A percentile compares a stretch with the other conserved stretches of the same genome.
Evolutionary conservation across 1,139 yeast species (phyloP).

Genomic region (Zygosaccharomyces pseudobailii): DNA sequence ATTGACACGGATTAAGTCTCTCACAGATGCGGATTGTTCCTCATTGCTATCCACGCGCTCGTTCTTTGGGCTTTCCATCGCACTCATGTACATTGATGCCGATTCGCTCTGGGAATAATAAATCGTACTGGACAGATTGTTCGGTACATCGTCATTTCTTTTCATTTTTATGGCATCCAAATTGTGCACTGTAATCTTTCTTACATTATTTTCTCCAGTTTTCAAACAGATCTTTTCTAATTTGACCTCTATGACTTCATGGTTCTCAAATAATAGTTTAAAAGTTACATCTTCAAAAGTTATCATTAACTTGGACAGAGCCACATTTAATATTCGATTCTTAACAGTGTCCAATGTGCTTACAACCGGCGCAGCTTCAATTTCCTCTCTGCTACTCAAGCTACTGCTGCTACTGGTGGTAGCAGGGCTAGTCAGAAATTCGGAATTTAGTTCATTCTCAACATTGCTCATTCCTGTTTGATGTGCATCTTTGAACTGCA

Average conservation of each 20-base stretch:
- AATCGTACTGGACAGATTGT: conserved; percentile 51
- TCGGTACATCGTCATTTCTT: not conserved
- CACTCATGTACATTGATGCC: conserved; percentile 78
- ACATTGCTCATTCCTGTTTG: conserved; percentile 4
- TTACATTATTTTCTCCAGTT: conserved; percentile 16
- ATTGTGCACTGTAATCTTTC: conserved; percentile 13
- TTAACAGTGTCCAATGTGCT: conserved; percentile 26
- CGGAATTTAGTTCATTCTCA: conserved; percentile 16
- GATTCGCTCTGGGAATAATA: conserved; percentile 67
- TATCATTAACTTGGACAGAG: conserved; percentile 30
- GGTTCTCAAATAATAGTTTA: conserved; percentile 20
- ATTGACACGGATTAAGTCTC: conserved; percentile 33
- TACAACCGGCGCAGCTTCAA: conserved; percentile 3
- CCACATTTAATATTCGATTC: conserved; percentile 31
- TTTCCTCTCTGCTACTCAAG: conserved; percentile 12
- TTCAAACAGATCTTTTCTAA: conserved; percentile 16
- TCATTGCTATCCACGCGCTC: conserved; percentile 15
- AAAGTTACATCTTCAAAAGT: conserved; percentile 20
- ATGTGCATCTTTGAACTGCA: conserved; percentile 23
- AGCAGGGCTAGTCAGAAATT: conserved; percentile 11
- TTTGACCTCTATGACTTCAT: conserved; percentile 11
- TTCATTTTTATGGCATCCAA: not conserved
- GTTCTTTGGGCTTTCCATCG: conserved; percentile 44
- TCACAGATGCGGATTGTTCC: conserved; percentile 13
- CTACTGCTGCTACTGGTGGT: conserved; percentile 12